Evolutionary conservation across 768 basidiomycete genomes (phyloP), one percentile per base, ranked within the genome.

Genomic region (Xerocomellus intermedius): DNA sequence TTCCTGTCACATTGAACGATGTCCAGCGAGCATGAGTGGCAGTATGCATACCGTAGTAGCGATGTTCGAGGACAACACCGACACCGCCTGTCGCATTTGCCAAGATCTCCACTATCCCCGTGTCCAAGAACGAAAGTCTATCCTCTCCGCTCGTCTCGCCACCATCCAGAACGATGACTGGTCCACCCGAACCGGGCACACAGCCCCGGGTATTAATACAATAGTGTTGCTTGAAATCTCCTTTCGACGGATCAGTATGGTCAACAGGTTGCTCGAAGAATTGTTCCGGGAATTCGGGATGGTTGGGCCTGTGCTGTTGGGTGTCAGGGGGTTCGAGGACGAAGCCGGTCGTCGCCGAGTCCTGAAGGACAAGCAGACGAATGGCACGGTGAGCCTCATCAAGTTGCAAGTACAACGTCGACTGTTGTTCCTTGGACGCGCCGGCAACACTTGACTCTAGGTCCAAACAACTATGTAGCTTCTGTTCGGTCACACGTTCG

Each of bases 201-300:
- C 95, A 98, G 69, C 91, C 85, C 32, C 89, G 81, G n/a, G 83
- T 82, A 65, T 87, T 94, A 36, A 95, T 78, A 95, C 96, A 99
- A 71, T 93, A 99, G 19, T 96, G 81, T 67, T 98, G 94, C 48
- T 79, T 73, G 73, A 91, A 98, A 0, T 85, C 89, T 41, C 82
- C 79, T 10, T 75, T 72, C 13, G 75, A 67, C 35, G 75, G 75
- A 58, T 79, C 74, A 61, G 88, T 87, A 67, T 98, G 94, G 66
- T 95, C 92, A 57, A 96, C 73, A 3, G 90, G 92, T 65, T 98
- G 94, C 51, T 79, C 71, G 73, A 96, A 95, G 76, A 82, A 90
- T 44, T 82, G 81, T 4, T 79, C 79, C 14, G 74, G 74, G 67
- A 87, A 87, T 35, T 80, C 77, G 21, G 59, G 41, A 56, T 61